Evolutionary conservation across 441 rosid genomes (phyloP).

Genomic region (Sinapis alba): DNA sequence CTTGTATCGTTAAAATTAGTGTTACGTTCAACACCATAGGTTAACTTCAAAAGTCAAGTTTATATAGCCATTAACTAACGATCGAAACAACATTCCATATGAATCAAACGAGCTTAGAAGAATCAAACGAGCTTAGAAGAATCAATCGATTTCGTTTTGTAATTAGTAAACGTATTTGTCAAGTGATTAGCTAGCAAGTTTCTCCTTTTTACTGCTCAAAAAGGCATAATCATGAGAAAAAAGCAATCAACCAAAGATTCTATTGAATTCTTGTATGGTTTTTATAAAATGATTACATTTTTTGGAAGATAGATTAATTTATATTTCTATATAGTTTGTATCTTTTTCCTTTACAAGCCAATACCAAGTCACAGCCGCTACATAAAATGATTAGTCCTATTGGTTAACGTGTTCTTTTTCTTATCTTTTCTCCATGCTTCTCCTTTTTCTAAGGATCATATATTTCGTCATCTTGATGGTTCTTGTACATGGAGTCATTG

Average conservation of each 20-base stretch:
- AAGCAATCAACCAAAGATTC: not conserved
- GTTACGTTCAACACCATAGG: not conserved
- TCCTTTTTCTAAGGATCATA: constrained; percentile 9
- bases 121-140: not conserved
- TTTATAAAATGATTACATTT: not conserved
- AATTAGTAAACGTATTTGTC: constrained; percentile 13
- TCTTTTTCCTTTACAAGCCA: constrained; percentile 1
- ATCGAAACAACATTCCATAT: not conserved
- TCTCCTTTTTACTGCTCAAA: not conserved
- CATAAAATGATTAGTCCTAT: constrained; percentile 23
- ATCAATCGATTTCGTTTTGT: constrained; percentile 2
- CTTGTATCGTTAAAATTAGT: not conserved
- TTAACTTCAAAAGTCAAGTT: not conserved
- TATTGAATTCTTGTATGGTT: not conserved
- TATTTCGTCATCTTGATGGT: constrained; percentile 26
- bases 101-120: not conserved
- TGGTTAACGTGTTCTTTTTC: constrained; percentile 29
- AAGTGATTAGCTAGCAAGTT: constrained; percentile 16
- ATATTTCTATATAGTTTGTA: not conserved
- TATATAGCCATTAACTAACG: not conserved
- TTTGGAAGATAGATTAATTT: not conserved
- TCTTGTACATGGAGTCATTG: constrained; percentile 1
- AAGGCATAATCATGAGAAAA: constrained; percentile 13
- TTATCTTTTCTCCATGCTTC: constrained; percentile 17
- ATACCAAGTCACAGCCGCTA: constrained; percentile 1